phyloP scores from a whole-genome alignment of 495 filamentous ascomycete species.

The Pseudotulostoma volvatum region DNA sequence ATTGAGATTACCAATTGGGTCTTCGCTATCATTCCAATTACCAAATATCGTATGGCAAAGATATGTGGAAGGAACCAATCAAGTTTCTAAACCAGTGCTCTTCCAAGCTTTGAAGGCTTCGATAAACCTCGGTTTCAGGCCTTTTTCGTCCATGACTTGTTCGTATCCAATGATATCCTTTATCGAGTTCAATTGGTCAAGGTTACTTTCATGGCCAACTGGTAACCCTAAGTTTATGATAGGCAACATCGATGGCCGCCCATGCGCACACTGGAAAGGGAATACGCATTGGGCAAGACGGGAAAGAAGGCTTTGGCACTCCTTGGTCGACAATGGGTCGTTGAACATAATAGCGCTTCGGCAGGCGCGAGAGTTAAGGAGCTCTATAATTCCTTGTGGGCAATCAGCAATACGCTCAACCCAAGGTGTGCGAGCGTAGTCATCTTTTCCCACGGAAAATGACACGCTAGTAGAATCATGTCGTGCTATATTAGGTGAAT shows the following conservation, averaged over 20 bases:
- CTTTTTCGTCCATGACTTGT: conserved; percentile 6
- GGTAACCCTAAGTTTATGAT: conserved; percentile 38
- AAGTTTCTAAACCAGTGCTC: not conserved
- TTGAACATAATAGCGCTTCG: conserved; percentile 96
- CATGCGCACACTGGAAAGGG: conserved; percentile 89
- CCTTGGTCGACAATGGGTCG: conserved; percentile 45
- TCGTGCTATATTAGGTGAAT: not conserved
- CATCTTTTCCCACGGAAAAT: too few species aligned
- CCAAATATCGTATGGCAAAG: too few species aligned
- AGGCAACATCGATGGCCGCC: conserved; percentile 62
- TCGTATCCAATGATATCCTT: conserved; percentile 4
- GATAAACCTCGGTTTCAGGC: conserved; percentile 3
- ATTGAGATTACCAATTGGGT: too few species aligned
- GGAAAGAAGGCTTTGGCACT: conserved; percentile 49
- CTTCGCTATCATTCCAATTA: too few species aligned
- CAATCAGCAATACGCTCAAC: conserved; percentile 44
- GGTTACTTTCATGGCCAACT: conserved; percentile 5
- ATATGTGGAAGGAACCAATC: too few species aligned
- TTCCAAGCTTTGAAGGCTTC: conserved; percentile 9
- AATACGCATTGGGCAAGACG: conserved; percentile 55
- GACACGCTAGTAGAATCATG: not conserved
- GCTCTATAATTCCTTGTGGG: conserved; percentile 63
- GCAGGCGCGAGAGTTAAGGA: conserved; percentile 83
- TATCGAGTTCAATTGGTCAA: not conserved
- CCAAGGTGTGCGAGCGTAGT: conserved; percentile 24